Evolutionary conservation across 2,329 filamentous ascomycete species (phyloP), one percentile per base, ranked within the genome.

Genomic region (Nothophoma quercina): DNA sequence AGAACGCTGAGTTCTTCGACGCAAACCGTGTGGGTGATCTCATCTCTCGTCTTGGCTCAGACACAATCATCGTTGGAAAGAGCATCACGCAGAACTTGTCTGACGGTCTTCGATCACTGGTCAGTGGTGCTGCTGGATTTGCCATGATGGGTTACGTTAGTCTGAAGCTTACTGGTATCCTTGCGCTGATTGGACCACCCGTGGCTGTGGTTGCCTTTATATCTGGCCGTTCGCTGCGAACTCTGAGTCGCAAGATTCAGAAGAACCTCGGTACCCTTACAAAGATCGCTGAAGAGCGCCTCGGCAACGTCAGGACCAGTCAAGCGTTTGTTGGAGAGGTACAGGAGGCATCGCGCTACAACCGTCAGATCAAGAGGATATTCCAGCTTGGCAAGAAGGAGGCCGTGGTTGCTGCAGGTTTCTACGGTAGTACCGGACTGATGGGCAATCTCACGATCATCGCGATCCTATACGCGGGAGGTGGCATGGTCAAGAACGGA

Each of bases 1-100:
- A 99, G 74, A 95, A 99, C 74, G 95, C 95, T 52, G 95, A 98
- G 69, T 99, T 99, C 78, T 99, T 99, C 70, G 95, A 99, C 72
- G 95, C 95, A 30, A 99, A 99, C 77, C 85, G 95, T 21, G 93
- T 97, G 21, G 95, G 95, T 72, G 95, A 99, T 72, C 79, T 99
- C 64, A 97, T 99, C 68, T 98, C 93, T 29, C 88, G 96, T 29
- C 85, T 99, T 36, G 93, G 93, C 67, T 96, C 93, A 2, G 96
- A 99, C 73, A 97, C 95, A 0, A 91, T 98, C 69, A 96, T 99
- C 68, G 95, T 99, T 47, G 95, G 93, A 70, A 99, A 99, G 77
- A 96, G 92, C 67, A 96, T 99, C 60, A 99, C 95, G 0, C 93
- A 98, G 71, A 99, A 99, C 70, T 79, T 99, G 41, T 98, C 93